Base-by-base conservation (phyloP, 495 filamentous ascomycete genomes). In the Annulohypoxylon stygium region DNA sequence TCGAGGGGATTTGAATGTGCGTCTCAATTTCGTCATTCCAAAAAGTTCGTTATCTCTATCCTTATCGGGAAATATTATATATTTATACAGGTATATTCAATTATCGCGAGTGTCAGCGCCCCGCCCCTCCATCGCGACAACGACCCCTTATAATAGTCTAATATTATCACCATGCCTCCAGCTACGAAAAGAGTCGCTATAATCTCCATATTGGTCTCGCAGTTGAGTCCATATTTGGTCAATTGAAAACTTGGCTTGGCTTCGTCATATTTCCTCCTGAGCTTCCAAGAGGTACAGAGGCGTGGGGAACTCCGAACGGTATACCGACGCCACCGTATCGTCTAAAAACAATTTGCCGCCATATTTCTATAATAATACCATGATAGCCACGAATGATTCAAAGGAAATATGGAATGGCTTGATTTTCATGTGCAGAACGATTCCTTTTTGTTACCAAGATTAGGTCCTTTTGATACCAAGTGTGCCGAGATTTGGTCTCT, bases 31-130 rank as follows among this genome's bases (percentile, higher is more conserved):
- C 43, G 43, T 47, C 43, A 67, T 61, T 45, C 20, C 58, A 60
- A 73, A 72, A 63, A 58, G 65, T 68, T 73, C 65, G 33, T 73
- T 73, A 73, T 73, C 70, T 63, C 39, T 63, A 72, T 72, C 63
- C 33, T 30, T 51, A 25, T 51, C 48, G 18, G 10, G 12, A 7
- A 50, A 43, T 4, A n/a, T 14, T 11, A 23, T 23, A 4, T 8
- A 51, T 26, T 51, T 25, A 51, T 14, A 18, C 43, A 47, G 1
- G 10, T 53, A 53, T 53, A 53, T 30, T 2, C 48, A 30, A 10
- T 30, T 53, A 53, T 50, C 11, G 30, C 30, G 5, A 30, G 3
- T 30, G 5, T 30, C 2, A 43, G 2, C 5, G 12, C n/a, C 8
- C n/a, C 14, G 14, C 20, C 23, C 50, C 50, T n/a, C 25, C n/a